Evolutionary conservation across 192 early-diverging fungal genomes (phyloP).

Genomic region (Coemansia sp.): DNA sequence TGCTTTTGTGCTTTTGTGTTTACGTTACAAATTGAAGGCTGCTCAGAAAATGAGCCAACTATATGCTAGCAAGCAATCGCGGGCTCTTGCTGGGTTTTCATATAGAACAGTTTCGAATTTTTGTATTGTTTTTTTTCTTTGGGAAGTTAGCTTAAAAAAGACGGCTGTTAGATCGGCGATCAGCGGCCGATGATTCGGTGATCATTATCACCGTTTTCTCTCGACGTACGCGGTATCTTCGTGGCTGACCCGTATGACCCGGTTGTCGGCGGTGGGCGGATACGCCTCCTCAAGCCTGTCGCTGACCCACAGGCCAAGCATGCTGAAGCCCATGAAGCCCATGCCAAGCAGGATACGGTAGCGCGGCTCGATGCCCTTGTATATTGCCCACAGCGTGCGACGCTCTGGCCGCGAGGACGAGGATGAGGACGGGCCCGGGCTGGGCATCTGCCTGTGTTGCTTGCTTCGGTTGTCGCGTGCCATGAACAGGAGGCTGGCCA

Average conservation of each 20-base stretch:
- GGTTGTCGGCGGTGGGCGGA: constrained; percentile 34
- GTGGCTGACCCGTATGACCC: constrained; percentile 34
- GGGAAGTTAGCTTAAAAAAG: neutral
- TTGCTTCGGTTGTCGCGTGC: neutral
- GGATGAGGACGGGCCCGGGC: neutral
- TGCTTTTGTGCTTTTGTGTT: neutral
- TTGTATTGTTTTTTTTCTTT: constrained; percentile 1
- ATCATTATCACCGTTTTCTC: neutral
- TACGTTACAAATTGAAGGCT: neutral
- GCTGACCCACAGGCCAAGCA: constrained; percentile 49
- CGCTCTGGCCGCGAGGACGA: constrained; percentile 13
- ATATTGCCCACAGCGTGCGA: constrained; percentile 40
- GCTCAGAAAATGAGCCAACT: neutral
- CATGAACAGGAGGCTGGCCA: no score
- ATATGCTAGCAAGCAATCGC: neutral
- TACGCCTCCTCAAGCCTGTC: constrained; percentile 42
- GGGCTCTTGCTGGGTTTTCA: neutral
- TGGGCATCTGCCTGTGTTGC: constrained; percentile 1
- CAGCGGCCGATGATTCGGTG: neutral
- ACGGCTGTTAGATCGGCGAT: neutral
- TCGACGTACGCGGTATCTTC: constrained; percentile 11
- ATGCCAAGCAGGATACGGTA: constrained; percentile 50
- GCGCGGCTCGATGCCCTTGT: constrained; percentile 48
- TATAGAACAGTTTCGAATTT: neutral
- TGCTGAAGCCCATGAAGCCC: constrained; percentile 52